Base-by-base conservation (phyloP, 495 filamentous ascomycete species). In the Lasiosphaeriaceae sp. region DNA sequence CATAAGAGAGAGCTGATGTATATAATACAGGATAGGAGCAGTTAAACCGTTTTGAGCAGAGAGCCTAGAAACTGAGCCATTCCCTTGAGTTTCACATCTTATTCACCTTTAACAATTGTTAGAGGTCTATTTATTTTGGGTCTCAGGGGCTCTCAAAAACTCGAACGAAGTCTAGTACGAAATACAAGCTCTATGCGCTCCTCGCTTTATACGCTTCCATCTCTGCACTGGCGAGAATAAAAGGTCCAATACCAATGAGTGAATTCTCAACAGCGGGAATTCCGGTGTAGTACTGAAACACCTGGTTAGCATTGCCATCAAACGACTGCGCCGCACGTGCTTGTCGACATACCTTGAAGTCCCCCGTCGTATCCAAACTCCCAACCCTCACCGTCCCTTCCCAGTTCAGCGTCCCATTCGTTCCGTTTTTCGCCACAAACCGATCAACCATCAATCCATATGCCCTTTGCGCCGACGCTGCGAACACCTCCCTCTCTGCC, bases 301-400 rank as follows among this genome's bases (percentile, higher is more conserved):
- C n/a, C n/a, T n/a, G n/a, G n/a, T n/a, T n/a, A n/a, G n/a, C n/a
- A n/a, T 26, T 21, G 11, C 4, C 3, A 4, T 2, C 31, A 8
- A 14, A 9, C 9, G 9, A 14, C 34, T 17, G 14, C 8, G 39
- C 16, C 2, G 39, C 7, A 43, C 4, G 14, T 17, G 39, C 7
- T 3, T 35, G n/a, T n/a, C n/a, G n/a, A 60, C 65, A 61, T 26
- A 70, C 76, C 63, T 78, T 68, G 58, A 73, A 81, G 24, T 67
- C 72, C n/a, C 70, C 81, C 11, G 72, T 74, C 11, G 76, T 73
- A 47, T 74, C 72, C 52, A 84, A 66, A 56, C 80, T 83, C 21
- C 82, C 81, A 11, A 84, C 81, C 44, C 67, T 55, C 26, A 84
- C 82, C 16, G 81, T 84, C 11, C 80, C 79, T 54, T 79, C 75